These are phyloP conservation scores for Aspergillus mulundensis DNA, from an alignment of 495 filamentous ascomycete genomes.

Conservation along the genomic window DNA sequence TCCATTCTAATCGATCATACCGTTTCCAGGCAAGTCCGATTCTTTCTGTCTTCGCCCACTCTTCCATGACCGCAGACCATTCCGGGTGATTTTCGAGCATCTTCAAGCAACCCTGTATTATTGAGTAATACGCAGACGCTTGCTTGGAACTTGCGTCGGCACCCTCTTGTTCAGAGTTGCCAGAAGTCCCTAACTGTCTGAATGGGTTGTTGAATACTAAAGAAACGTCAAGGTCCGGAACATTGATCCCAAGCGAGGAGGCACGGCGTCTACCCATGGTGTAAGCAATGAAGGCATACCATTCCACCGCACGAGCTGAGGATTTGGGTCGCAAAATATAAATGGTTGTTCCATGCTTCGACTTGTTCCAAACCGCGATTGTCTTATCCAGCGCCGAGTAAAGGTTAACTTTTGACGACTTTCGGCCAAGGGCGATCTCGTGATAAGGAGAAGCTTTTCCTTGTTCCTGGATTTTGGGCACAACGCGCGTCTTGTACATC, in stretches of 20 bases:
- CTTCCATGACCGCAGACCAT: conserved; percentile 58
- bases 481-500: conserved; percentile 67
- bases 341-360: conserved; percentile 55
- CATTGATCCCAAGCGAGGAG: conserved; percentile 58
- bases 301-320: conserved; percentile 62
- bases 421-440: conserved; percentile 54
- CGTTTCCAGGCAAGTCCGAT: conserved; percentile 75
- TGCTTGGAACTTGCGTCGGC: conserved; percentile 42
- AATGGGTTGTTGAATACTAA: conserved; percentile 64
- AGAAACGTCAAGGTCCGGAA: conserved; percentile 64
- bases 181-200: conserved; percentile 45
- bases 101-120: conserved; percentile 55
- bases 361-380: conserved; percentile 61
- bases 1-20: conserved; percentile 73
- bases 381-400: conserved; percentile 72
- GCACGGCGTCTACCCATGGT: conserved; percentile 57
- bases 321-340: conserved; percentile 66
- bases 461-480: conserved; percentile 56
- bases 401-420: conserved; percentile 57
- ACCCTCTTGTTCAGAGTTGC: conserved; percentile 28
- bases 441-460: conserved; percentile 50
- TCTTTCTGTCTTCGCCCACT: conserved; percentile 57
- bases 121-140: conserved; percentile 49
- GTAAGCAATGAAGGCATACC: conserved; percentile 69
- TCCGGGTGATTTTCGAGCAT: conserved; percentile 56